Conservation (phyloP, 1,139 yeast genomes). For the Candida albicans region DNA sequence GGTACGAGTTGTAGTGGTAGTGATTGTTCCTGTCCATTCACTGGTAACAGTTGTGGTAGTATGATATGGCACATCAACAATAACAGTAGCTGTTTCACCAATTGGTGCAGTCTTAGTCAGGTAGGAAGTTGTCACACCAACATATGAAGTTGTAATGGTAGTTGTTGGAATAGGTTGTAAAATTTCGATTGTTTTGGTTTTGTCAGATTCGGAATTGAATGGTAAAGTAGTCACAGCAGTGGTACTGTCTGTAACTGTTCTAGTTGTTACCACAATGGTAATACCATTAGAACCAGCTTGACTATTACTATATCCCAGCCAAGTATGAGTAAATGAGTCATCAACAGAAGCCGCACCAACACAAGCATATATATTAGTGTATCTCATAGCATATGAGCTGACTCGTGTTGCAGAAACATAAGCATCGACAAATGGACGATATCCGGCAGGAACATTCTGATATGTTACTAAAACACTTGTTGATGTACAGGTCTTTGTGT, state of each 20-base stretch:
- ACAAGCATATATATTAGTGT: conserved; percentile 20
- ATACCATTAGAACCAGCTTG: conserved; percentile 22
- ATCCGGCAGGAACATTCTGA: conserved; percentile 30
- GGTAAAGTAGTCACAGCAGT: conserved; percentile 24
- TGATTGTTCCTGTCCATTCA: conserved; percentile 12
- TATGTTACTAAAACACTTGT: conserved; percentile 16
- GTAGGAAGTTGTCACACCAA: conserved; percentile 7
- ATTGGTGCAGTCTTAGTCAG: conserved; percentile 9
- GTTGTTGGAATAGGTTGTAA: conserved; percentile 17
- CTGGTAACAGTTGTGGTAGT: conserved; percentile 6
- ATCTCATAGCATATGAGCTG: background rate
- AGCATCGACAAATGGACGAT: conserved; percentile 29
- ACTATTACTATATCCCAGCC: conserved; percentile 14
- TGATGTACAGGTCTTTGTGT: conserved; percentile 18
- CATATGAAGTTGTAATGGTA: conserved; percentile 7
- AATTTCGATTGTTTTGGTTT: conserved; percentile 21
- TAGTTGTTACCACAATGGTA: conserved; percentile 22
- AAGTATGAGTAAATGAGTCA: conserved; percentile 4
- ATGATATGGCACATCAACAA: conserved; percentile 16
- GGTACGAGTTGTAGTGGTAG: background rate
- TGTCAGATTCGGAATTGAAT: conserved; percentile 10
- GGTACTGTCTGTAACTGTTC: conserved; percentile 23
- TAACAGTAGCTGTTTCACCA: conserved; percentile 2
- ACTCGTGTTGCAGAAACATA: conserved; percentile 9
- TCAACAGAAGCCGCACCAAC: conserved; percentile 1